phyloP scores from a whole-genome alignment of 1,284 basidiomycete species.

The Golubevia sp. region DNA sequence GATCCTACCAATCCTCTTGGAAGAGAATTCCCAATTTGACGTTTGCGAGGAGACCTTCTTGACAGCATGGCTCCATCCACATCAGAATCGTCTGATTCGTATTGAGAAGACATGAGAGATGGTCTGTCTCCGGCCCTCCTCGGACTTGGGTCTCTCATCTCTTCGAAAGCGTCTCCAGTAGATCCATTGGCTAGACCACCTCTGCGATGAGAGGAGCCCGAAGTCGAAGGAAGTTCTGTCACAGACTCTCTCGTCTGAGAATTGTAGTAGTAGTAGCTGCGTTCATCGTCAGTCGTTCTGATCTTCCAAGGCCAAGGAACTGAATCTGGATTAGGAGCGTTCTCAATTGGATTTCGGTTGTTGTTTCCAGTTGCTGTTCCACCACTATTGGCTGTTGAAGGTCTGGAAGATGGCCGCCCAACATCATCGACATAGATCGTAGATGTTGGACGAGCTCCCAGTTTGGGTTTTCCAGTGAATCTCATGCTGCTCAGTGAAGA shows the following conservation, averaged over 20 bases:
- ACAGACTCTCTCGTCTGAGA: slow-evolving; percentile 25
- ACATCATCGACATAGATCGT: no score
- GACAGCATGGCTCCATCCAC: slow-evolving; percentile 20
- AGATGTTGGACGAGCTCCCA: no score
- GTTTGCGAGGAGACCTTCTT: slow-evolving; percentile 22
- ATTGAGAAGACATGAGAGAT: no score
- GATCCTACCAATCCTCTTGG: no score
- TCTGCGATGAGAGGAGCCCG: no score
- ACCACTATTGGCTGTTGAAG: neutral
- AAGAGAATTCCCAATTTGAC: neutral
- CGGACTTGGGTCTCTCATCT: neutral
- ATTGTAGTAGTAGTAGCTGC: slow-evolving; percentile 33
- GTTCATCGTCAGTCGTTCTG: slow-evolving; percentile 30
- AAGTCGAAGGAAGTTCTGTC: slow-evolving; percentile 16
- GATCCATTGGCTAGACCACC: no score
- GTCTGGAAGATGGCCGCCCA: neutral
- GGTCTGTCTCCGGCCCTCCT: no score
- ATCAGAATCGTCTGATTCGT: slow-evolving; percentile 30
- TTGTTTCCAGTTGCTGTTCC: slow-evolving; percentile 1
- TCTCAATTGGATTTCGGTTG: slow-evolving; percentile 18
- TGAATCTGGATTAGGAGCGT: slow-evolving; percentile 20
- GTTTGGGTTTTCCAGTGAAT: no score
- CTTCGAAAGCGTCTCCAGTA: slow-evolving; percentile 7
- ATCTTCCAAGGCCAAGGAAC: slow-evolving; percentile 32
- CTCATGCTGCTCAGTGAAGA: neutral